A percentile compares a stretch with the other conserved stretches of the same genome.
Evolutionary conservation across 768 basidiomycete genomes (phyloP).

Genomic region (Rhizopogon rudus): DNA sequence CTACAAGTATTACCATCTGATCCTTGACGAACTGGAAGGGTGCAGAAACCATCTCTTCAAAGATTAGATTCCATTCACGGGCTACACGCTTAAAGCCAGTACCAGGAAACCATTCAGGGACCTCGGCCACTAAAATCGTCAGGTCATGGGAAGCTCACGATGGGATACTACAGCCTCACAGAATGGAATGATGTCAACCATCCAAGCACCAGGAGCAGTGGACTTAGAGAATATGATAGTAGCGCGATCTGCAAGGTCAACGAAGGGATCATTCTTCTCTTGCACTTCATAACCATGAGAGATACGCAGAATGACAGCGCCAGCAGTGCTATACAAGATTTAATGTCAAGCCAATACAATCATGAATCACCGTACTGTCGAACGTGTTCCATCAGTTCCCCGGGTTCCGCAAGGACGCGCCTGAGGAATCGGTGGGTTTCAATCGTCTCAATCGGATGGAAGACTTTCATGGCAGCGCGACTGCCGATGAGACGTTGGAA

Average conservation of each 20-base stretch:
- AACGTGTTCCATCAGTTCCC: constrained; percentile 31
- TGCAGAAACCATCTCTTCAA: constrained; percentile 50
- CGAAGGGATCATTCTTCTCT: constrained; percentile 45
- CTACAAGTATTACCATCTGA: constrained; percentile 41
- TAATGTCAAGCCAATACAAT: neutral
- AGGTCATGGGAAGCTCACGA: neutral
- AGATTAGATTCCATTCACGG: constrained; percentile 44
- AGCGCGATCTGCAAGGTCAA: constrained; percentile 45
- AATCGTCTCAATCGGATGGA: constrained; percentile 30
- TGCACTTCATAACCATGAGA: constrained; percentile 54
- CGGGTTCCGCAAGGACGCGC: constrained; percentile 33
- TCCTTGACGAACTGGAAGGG: constrained; percentile 57
- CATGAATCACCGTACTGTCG: constrained; percentile 28
- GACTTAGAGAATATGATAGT: constrained; percentile 49
- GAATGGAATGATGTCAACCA: constrained; percentile 50
- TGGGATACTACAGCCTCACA: constrained; percentile 12
- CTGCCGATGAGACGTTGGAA: constrained; percentile 38
- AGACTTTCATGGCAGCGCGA: constrained; percentile 29
- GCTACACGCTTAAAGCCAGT: constrained; percentile 50
- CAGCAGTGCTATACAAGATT: constrained; percentile 34
- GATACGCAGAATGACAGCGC: constrained; percentile 47
- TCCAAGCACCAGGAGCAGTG: constrained; percentile 39
- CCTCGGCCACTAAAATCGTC: constrained; percentile 27
- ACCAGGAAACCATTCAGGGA: constrained; percentile 57
- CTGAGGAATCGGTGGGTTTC: constrained; percentile 40